Evolutionary conservation across 2,329 filamentous ascomycete species (phyloP), one percentile per base, ranked within the genome.

Genomic region (Exophiala alcalophila): DNA sequence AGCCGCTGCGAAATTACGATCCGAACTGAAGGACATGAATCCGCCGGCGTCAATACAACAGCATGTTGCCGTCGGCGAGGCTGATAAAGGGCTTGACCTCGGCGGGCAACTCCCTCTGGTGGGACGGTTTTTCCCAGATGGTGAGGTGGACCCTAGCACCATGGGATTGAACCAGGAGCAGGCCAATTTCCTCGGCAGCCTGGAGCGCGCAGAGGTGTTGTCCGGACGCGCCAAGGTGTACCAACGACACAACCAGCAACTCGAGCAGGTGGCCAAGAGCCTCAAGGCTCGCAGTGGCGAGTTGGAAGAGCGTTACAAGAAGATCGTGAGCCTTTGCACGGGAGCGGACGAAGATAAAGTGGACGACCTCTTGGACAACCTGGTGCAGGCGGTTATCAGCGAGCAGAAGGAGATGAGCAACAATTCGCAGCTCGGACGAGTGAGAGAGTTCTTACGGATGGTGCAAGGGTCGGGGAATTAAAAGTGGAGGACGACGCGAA

Each of bases 241-340:
- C 47, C 74, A 78, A 42, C 69, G 71, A 9, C 81, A 88, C 32
- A 87, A 88, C 30, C 72, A 76, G 28, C 71, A 76, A 12, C 79
- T 92, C 9, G 71, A 78, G 39, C 77, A 79, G 36, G 79, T 84
- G 55, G 82, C 88, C 2, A 75, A 77, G 12, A 77, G 77, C 4
- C 74, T 98, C 6, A 83, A 87, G 61, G 82, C 83, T 20, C 81
- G 86, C 47, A 91, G 87, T 56, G 83, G 81, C 4, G 89, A 95
- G 40, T 74, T 94, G 3, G 91, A 95, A 59, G 74, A 84, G 53
- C 88, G 92, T 65, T 96, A 96, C 62, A 78, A 89, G 18, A 85
- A 84, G 53, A 86, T 97, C 20, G 88, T 98, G 16, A 81, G 84
- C 40, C 70, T 96, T 9, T 96, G 91, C 61, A 94, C 89, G 0